These are phyloP conservation scores for Mallotus japonicus DNA, from an alignment of 441 rosid species.

Conservation along the genomic window DNA sequence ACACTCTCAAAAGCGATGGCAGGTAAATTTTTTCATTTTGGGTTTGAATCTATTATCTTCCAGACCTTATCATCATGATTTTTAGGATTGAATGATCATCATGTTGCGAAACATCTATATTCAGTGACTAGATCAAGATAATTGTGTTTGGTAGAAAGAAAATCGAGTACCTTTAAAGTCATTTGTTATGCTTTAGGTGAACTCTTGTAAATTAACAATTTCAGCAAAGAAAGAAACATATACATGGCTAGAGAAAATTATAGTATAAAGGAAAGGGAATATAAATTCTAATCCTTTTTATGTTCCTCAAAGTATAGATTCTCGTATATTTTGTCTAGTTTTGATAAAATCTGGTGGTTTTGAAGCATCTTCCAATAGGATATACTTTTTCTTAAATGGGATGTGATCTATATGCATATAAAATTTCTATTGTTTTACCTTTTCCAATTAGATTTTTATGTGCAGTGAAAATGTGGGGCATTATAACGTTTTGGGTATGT, in stretches of 20 bases:
- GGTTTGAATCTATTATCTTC: background rate
- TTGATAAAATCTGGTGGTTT: background rate
- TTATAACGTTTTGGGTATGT: background rate
- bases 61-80: too few relatives aligned
- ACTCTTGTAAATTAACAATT: too few relatives aligned
- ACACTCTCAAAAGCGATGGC: conserved; percentile 64
- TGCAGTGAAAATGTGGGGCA: background rate
- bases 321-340: background rate
- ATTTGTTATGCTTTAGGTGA: too few relatives aligned
- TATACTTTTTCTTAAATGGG: background rate
- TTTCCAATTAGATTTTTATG: background rate
- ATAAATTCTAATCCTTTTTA: too few relatives aligned
- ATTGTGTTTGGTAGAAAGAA: too few relatives aligned
- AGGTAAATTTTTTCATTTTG: conserved; percentile 32
- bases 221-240: too few relatives aligned
- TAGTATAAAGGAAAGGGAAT: too few relatives aligned
- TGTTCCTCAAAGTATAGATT: background rate
- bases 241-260: too few relatives aligned
- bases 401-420: too few relatives aligned
- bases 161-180: too few relatives aligned
- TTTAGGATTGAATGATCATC: background rate
- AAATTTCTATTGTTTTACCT: too few relatives aligned
- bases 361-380: background rate
- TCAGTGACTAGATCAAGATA: too few relatives aligned
- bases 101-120: background rate